These are phyloP conservation scores for Myxozyma monticola DNA, from an alignment of 805 yeast genomes.

Conservation along the genomic window DNA sequence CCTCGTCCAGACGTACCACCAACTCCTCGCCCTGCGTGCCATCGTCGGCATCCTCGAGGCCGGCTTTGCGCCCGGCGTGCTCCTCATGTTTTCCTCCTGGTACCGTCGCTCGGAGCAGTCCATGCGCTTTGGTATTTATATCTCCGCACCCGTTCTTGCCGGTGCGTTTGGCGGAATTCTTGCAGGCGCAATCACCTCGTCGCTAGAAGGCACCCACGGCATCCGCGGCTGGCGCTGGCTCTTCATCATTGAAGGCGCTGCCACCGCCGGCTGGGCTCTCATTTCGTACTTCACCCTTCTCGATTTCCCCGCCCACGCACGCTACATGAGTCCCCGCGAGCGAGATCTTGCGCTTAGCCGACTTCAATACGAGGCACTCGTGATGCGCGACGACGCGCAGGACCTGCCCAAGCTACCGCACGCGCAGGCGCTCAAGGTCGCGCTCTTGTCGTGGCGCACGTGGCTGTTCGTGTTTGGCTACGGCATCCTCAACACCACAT, in stretches of 20 bases:
- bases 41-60: constrained; percentile 52
- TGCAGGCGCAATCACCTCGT: constrained; percentile 53
- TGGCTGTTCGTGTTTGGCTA: constrained; percentile 29
- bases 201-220: constrained; percentile 46
- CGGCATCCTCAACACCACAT: constrained; percentile 51
- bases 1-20: constrained; percentile 47
- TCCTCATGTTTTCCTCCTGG: constrained; percentile 56
- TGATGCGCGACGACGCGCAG: background rate
- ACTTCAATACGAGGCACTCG: constrained; percentile 11
- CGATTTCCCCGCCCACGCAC: constrained; percentile 54
- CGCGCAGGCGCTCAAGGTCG: background rate
- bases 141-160: constrained; percentile 50
- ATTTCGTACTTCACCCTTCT: constrained; percentile 52
- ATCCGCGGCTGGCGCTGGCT: constrained; percentile 56
- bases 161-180: constrained; percentile 59
- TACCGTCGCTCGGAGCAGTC: constrained; percentile 53
- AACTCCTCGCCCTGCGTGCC: constrained; percentile 48
- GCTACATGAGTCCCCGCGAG: constrained; percentile 49
- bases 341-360: constrained; percentile 45
- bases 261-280: constrained; percentile 50
- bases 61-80: constrained; percentile 50
- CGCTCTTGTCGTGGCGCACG: constrained; percentile 30
- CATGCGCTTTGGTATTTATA: constrained; percentile 51
- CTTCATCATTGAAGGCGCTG: constrained; percentile 56
- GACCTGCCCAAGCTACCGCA: background rate